Evolutionary conservation across 805 yeast species (phyloP), one percentile per base, ranked within the genome.

Genomic region (Yamadazyma insecticola): DNA sequence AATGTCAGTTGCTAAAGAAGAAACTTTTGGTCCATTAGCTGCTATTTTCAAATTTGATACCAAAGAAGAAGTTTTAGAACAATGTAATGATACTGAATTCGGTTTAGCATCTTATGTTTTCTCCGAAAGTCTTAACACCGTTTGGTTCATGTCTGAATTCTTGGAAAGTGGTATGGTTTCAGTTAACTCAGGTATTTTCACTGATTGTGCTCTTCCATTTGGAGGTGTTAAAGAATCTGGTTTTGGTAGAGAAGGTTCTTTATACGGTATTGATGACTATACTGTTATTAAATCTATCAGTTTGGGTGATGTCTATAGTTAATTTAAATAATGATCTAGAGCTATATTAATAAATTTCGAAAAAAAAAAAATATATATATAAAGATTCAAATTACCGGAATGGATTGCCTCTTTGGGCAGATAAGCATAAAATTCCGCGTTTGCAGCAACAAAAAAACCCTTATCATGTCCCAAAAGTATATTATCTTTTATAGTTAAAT

Each of bases 181-280:
- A 24, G 75, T 76, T 26, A 78, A 77, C 53, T 71, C 76, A 6
- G 80, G 80, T 32, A 44, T 72, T 3, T 72, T 74, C 50, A 68
- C 78, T 5, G 80, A 74, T 40, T 65, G 70, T 19, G 68, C 81
- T n/a, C 50, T 78, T 39, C 84, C 85, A 26, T 79, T 78, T 48
- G 94, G 94, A 14, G 94, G 94, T 30, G 69, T 83, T 28, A 81
- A 81, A 49, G 75, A 80, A 55, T 76, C 85, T 22, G 94, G 90
- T 1, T 80, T 78, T 45, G 90, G 92, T 32, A 74, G 88, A 56
- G 89, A 82, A 60, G 89, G 88, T 35, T 79, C 88, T 15, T 70
- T 72, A 48, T 78, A 76, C 51, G 92, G 92, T 23, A 52, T 81
- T 30, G 86, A 82, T 34, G 92, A 84, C 55, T 83, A 82, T 57